These are phyloP conservation scores for Phytophthora europaea DNA, from an alignment of 352 stramenopile genomes.

Conservation along the genomic window DNA sequence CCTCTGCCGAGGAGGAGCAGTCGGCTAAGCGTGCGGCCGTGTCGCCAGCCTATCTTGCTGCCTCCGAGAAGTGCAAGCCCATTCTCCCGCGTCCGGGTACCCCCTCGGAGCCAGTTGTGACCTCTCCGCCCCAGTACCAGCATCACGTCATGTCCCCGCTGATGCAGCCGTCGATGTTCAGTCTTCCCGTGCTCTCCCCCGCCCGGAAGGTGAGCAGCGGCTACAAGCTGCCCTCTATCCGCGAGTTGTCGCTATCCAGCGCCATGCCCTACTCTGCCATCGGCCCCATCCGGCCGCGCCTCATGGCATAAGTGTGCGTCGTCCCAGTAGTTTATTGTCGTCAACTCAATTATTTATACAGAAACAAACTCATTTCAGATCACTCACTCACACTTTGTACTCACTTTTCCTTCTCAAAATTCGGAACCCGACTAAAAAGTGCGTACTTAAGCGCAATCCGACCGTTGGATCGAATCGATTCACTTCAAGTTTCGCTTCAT, in stretches of 20 bases:
- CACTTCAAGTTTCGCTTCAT: slow-evolving; percentile 35
- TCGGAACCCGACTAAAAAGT: slow-evolving; percentile 4
- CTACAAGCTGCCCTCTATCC: slow-evolving; percentile 70
- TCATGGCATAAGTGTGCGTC: slow-evolving; percentile 49
- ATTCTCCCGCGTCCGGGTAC: slow-evolving; percentile 61
- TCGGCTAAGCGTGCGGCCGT: slow-evolving; percentile 51
- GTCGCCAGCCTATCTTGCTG: slow-evolving; percentile 27
- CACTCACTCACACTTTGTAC: not conserved
- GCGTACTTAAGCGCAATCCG: slow-evolving; percentile 21
- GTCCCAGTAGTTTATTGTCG: slow-evolving; percentile 28
- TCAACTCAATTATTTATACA: slow-evolving; percentile 44
- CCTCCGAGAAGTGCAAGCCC: slow-evolving; percentile 70
- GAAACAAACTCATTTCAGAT: slow-evolving; percentile 3
- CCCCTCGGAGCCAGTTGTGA: slow-evolving; percentile 3
- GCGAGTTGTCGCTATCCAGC: slow-evolving; percentile 52
- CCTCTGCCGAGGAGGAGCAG: slow-evolving; percentile 38
- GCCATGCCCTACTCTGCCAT: slow-evolving; percentile 33
- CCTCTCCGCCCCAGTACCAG: slow-evolving; percentile 20
- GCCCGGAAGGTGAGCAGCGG: slow-evolving; percentile 46
- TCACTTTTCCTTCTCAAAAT: not conserved
- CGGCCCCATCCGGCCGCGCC: slow-evolving; percentile 45
- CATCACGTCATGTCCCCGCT: slow-evolving; percentile 22
- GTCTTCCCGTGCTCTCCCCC: slow-evolving; percentile 53
- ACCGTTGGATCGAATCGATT: slow-evolving; percentile 6
- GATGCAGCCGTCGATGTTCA: slow-evolving; percentile 40